Evolutionary conservation across 495 filamentous ascomycete species (phyloP).

Genomic region (Xylona heveae): DNA sequence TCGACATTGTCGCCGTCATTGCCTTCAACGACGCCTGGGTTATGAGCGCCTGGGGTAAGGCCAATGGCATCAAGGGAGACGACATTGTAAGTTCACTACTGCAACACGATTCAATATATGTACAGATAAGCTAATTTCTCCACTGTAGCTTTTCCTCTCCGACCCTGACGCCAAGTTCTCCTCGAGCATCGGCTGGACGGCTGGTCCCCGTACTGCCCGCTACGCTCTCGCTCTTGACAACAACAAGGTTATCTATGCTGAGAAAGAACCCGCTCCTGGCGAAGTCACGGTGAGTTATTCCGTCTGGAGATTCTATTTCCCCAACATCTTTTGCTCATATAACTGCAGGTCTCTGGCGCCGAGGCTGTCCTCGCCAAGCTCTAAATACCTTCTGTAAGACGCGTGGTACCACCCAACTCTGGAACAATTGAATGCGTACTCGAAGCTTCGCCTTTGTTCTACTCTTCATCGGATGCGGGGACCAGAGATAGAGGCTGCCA

Average conservation of each 20-base stretch:
- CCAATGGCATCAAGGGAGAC: constrained; percentile 61
- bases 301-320: constrained; percentile 4
- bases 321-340: constrained; percentile 6
- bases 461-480: too few relatives aligned
- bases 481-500: too few relatives aligned
- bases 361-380: constrained; percentile 52
- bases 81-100: constrained; percentile 39
- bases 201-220: constrained; percentile 49
- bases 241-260: constrained; percentile 75
- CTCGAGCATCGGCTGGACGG: constrained; percentile 64
- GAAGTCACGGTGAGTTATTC: constrained; percentile 37
- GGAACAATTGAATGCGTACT: too few relatives aligned
- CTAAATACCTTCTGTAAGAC: too few relatives aligned
- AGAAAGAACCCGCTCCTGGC: constrained; percentile 43
- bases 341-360: constrained; percentile 50
- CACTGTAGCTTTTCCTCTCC: constrained; percentile 59
- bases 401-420: too few relatives aligned
- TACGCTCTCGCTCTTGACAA: constrained; percentile 80
- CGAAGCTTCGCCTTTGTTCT: too few relatives aligned
- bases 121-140: constrained; percentile 1
- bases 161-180: constrained; percentile 62
- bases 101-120: not conserved
- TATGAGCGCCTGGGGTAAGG: constrained; percentile 92
- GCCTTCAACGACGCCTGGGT: constrained; percentile 83
- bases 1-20: constrained; percentile 68